A percentile compares a stretch with the other conserved stretches of the same genome.
These are phyloP conservation scores for Phoenix dactylifera DNA, from an alignment of 176 grass and related monocot genomes.

Conservation along the genomic window DNA sequence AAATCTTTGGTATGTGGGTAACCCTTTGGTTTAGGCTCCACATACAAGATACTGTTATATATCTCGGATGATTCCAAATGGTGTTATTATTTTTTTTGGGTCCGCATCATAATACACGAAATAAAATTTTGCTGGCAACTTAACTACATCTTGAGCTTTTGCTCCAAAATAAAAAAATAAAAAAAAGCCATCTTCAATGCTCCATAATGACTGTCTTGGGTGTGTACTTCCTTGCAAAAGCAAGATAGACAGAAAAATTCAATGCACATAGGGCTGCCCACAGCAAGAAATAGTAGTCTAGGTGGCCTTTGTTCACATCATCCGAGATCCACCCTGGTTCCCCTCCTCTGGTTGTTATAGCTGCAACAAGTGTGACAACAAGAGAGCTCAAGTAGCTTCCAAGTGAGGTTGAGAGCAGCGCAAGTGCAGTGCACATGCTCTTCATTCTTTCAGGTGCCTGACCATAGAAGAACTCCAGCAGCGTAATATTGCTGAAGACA, in stretches of 20 bases:
- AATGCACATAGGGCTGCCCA: constrained; percentile 45
- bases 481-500: constrained; percentile 52
- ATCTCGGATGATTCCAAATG: too few relatives aligned
- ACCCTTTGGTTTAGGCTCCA: too few relatives aligned
- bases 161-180: too few relatives aligned
- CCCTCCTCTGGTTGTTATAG: constrained; percentile 26
- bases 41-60: too few relatives aligned
- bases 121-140: background rate
- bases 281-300: constrained; percentile 74
- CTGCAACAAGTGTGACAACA: constrained; percentile 48
- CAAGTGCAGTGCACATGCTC: constrained; percentile 69
- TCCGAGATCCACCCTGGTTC: constrained; percentile 66
- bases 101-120: too few relatives aligned
- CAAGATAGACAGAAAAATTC: constrained; percentile 51
- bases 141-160: background rate
- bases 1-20: too few relatives aligned
- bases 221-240: constrained; percentile 52
- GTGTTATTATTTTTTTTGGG: too few relatives aligned
- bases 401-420: constrained; percentile 52
- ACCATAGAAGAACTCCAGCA: constrained; percentile 81
- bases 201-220: constrained; percentile 34
- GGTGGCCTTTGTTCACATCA: constrained; percentile 61
- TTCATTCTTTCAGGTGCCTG: constrained; percentile 84
- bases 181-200: constrained; percentile 1
- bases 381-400: constrained; percentile 72